These are phyloP conservation scores for Citrus hindsii DNA, from an alignment of 345 rosid species.

Conservation along the genomic window DNA sequence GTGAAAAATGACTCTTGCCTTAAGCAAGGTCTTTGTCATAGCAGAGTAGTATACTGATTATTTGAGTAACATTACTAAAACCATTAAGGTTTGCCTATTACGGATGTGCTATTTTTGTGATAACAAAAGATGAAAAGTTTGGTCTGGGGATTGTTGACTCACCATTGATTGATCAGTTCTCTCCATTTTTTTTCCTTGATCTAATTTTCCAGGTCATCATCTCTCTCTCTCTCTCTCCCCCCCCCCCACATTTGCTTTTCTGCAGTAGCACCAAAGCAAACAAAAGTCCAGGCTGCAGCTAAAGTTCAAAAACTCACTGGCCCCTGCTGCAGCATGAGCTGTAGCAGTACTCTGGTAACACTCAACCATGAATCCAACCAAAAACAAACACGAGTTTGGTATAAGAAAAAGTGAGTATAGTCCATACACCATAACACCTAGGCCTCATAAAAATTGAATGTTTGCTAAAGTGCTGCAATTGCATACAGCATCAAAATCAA, in stretches of 20 bases:
- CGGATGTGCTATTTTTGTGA: not conserved
- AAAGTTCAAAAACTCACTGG: constrained; percentile 13
- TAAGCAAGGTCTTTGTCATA: not conserved
- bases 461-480: constrained; percentile 2
- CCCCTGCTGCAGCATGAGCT: constrained; percentile 13
- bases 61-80: not conserved
- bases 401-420: not conserved
- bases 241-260: not conserved
- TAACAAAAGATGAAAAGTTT: not conserved
- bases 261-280: constrained; percentile 1
- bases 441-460: not conserved
- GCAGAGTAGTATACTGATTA: not conserved
- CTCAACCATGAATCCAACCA: not conserved
- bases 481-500: constrained; percentile 6
- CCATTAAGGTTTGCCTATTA: not conserved
- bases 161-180: not conserved
- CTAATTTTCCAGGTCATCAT: not conserved
- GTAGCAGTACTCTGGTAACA: not conserved
- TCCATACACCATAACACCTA: not conserved
- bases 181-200: no score
- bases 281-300: constrained; percentile 2
- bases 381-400: not conserved
- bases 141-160: not conserved
- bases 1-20: not conserved
- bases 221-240: not conserved